phyloP scores from a whole-genome alignment of 2,329 filamentous ascomycete genomes.

The Epichloe glyceriae region DNA sequence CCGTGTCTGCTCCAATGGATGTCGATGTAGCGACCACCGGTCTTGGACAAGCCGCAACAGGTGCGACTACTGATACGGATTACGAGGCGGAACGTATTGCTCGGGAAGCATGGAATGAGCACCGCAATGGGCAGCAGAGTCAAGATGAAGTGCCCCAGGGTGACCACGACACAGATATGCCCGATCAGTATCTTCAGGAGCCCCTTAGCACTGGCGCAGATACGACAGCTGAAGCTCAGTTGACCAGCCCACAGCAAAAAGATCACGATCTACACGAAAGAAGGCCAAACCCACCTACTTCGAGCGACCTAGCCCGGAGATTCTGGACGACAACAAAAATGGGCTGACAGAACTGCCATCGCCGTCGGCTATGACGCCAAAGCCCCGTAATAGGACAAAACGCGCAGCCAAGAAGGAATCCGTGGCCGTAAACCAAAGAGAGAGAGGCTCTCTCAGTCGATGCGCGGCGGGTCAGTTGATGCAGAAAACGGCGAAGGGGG shows the following conservation, averaged over 20 bases:
- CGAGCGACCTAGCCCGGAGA: constrained; percentile 16
- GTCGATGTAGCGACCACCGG: constrained; percentile 8
- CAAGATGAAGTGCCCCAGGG: constrained; percentile 6
- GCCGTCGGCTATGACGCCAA: constrained; percentile 19
- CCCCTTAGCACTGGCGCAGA: background rate
- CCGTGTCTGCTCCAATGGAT: constrained; percentile 13
- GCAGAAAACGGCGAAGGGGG: constrained; percentile 8
- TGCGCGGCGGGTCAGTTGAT: constrained; percentile 12
- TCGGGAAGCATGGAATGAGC: constrained; percentile 22
- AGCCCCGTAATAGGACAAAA: constrained; percentile 18
- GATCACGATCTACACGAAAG: constrained; percentile 26
- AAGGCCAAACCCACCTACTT: constrained; percentile 37
- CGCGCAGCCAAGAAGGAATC: constrained; percentile 14
- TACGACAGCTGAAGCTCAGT: constrained; percentile 4
- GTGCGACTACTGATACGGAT: constrained; percentile 5
- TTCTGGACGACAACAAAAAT: constrained; percentile 8
- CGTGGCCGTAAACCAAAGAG: constrained; percentile 8
- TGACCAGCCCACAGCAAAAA: constrained; percentile 10
- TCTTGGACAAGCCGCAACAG: background rate
- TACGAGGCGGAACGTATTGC: constrained; percentile 19
- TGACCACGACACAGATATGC: constrained; percentile 1
- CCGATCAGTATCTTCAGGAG: constrained; percentile 4
- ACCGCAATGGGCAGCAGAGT: constrained; percentile 17
- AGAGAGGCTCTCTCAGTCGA: constrained; percentile 11
- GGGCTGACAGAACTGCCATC: constrained; percentile 17